These are phyloP conservation scores for Cordyceps cateniannulata DNA, from an alignment of 2,329 filamentous ascomycete genomes.

Conservation along the genomic window DNA sequence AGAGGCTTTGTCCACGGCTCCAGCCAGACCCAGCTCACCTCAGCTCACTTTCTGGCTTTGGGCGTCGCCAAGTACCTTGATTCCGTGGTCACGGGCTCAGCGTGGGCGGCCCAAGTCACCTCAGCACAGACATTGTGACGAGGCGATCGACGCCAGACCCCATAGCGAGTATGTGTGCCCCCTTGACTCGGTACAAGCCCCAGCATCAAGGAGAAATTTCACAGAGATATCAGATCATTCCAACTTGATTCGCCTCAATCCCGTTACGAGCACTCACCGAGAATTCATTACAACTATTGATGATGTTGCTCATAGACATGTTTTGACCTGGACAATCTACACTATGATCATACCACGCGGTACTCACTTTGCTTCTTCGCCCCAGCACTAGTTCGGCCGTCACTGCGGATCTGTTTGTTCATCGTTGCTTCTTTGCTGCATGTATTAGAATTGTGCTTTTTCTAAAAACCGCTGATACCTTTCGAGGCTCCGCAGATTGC, in stretches of 20 bases:
- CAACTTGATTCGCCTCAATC: too few relatives aligned
- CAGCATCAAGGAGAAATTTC: neutral
- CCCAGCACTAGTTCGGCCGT: neutral
- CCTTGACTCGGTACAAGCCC: neutral
- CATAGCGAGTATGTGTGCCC: neutral
- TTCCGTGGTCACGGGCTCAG: neutral
- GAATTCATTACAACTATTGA: too few relatives aligned
- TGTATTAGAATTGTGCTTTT: neutral
- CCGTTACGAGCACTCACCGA: too few relatives aligned
- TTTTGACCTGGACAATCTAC: too few relatives aligned
- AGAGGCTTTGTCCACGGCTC: neutral
- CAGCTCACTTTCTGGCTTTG: too few relatives aligned
- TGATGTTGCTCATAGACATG: too few relatives aligned
- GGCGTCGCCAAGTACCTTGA: neutral
- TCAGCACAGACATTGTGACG: constrained; percentile 4
- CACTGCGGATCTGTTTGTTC: neutral
- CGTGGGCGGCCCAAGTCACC: neutral
- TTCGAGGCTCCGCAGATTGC: neutral
- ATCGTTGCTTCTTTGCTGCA: neutral
- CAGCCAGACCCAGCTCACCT: neutral
- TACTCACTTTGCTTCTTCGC: neutral
- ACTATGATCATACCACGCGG: neutral
- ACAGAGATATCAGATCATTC: neutral
- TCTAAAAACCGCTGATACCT: neutral
- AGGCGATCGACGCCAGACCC: constrained; percentile 3